Percentiles rank a stretch among this genome's conserved stretches.
Evolutionary conservation across 441 rosid species (phyloP).

Genomic region (Brassica balearica): DNA sequence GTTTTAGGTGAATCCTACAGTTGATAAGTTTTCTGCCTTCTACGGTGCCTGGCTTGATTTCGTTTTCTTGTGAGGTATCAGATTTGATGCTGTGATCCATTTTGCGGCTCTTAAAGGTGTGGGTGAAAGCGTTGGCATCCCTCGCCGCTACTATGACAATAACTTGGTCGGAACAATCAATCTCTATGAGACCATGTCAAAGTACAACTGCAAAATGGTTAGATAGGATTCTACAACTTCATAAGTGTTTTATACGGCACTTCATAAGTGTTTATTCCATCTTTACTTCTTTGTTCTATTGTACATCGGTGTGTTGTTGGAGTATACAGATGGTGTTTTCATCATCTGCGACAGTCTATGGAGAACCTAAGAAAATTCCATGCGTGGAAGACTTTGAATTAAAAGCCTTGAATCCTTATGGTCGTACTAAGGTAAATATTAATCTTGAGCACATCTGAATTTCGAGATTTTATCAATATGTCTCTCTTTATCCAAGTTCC

Average conservation of each 20-base stretch:
- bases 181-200: conserved; percentile 68
- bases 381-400: conserved; percentile 62
- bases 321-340: conserved; percentile 68
- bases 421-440: conserved; percentile 65
- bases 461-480: too few relatives aligned
- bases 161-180: conserved; percentile 77
- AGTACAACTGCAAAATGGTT: conserved; percentile 70
- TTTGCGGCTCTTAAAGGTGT: conserved; percentile 82
- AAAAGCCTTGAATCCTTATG: conserved; percentile 82
- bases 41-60: conserved; percentile 7
- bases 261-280: neutral
- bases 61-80: conserved; percentile 33
- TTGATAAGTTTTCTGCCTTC: too few relatives aligned
- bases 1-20: neutral
- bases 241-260: too few relatives aligned
- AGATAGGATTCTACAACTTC: conserved; percentile 18
- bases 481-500: too few relatives aligned
- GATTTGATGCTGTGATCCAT: conserved; percentile 79
- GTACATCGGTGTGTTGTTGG: conserved; percentile 13
- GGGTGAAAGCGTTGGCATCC: conserved; percentile 66
- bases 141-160: conserved; percentile 69
- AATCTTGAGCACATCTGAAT: too few relatives aligned
- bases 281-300: neutral
- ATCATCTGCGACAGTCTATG: conserved; percentile 83
- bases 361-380: conserved; percentile 74